Evolutionary conservation across 192 early-diverging fungal genomes (phyloP), one percentile per base, ranked within the genome.

Genomic region (Entomortierella beljakovae): DNA sequence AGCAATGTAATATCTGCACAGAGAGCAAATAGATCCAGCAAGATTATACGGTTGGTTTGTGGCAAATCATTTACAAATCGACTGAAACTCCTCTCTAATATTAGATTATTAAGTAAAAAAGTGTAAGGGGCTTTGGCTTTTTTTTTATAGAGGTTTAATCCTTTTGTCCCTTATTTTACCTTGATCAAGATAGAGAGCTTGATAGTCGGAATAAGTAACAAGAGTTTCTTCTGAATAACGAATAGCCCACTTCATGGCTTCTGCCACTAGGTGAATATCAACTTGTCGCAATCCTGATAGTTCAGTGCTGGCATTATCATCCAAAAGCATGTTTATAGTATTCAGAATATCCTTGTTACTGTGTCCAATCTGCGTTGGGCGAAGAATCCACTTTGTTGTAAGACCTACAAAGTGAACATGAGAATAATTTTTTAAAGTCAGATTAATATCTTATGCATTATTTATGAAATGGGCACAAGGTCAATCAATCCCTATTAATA

Each of bases 241-340:
- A 48, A 79, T 79, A 22, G 75, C 75, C 66, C 75, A 79, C 20
- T 79, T 79, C 75, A 79, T 79, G 26, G 75, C 75, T n/a, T 79
- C 67, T 15, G 75, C 75, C 29, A 79, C 67, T 55, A 79, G 61
- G 32, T 79, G 75, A 29, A 79, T 79, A 33, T 79, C 61, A 7
- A 79, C 61, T 33, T 70, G 66, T n/a, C 68, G 67, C 49, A 79
- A 29, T 6, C 48, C 56, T 25, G 75, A 79, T 3, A 79, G 67
- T 25, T 79, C 67, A 9, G 75, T 70, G 62, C 32, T 79, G 55
- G 75, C 67, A 32, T 79, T 68, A 28, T 79, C 75, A 38, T 79
- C 75, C 33, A 79, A 62, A n/a, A 79, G 69, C 15, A 79, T n/a
- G 13, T 62, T 60, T 46, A 79, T 64, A 1, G 75, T 70, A 28